A percentile compares a stretch with the other conserved stretches of the same genome.
phyloP scores from a whole-genome alignment of 139 green algal species.

The Limnomonas spitsbergensis region DNA sequence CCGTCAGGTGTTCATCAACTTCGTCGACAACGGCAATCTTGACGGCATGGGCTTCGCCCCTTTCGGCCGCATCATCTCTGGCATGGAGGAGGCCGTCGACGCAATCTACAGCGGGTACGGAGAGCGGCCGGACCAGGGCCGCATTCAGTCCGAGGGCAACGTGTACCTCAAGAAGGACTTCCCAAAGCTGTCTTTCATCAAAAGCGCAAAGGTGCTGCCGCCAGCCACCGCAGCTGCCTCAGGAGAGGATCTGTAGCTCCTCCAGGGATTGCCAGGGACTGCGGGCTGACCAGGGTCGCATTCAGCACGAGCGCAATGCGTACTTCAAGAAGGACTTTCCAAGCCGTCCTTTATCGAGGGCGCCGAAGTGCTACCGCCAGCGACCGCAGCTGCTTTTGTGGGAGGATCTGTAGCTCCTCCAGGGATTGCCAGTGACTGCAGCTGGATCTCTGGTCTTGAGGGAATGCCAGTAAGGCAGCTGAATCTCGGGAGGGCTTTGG shows the following conservation, averaged over 20 bases:
- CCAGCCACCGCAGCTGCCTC: too few species aligned
- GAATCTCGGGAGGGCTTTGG: too few species aligned
- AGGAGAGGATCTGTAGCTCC: too few species aligned
- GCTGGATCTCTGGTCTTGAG: too few species aligned
- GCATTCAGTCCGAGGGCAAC: background rate
- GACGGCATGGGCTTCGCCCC: background rate
- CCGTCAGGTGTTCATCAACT: conserved; percentile 3
- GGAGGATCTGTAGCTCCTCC: too few species aligned
- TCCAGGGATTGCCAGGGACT: too few species aligned
- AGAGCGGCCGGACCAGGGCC: background rate
- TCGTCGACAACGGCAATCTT: background rate
- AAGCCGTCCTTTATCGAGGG: background rate
- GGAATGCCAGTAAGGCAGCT: too few species aligned
- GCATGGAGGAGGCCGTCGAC: background rate
- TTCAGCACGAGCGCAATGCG: background rate
- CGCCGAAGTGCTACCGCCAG: background rate
- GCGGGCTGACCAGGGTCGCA: background rate
- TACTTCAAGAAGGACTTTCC: conserved; percentile 7
- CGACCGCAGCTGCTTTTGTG: too few species aligned
- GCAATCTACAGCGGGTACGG: background rate
- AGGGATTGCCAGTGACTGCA: background rate
- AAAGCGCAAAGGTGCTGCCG: background rate
- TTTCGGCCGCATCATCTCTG: background rate
- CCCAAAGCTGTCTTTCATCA: background rate
- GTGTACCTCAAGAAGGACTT: background rate